Percentiles rank a stretch among this genome's conserved stretches.
Conservation (phyloP, 1,284 basidiomycete genomes). For the Cronartium quercuum region DNA sequence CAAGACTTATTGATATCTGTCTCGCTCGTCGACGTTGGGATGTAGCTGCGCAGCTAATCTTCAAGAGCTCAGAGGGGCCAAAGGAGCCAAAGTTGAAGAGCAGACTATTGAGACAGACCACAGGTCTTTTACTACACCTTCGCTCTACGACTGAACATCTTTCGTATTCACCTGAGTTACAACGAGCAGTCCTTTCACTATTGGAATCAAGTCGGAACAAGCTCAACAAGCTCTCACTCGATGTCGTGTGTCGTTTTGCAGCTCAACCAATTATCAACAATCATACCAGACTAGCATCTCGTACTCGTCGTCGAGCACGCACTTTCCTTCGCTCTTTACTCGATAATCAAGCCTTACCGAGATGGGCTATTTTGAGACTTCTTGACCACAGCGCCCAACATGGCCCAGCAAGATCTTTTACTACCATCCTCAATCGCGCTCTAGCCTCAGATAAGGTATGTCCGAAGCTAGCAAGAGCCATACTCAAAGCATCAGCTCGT, state of each 20-base stretch:
- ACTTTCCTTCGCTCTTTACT: too few species aligned
- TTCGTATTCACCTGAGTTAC: background rate
- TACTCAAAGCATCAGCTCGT: too few species aligned
- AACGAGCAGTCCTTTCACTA: background rate
- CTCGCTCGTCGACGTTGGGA: slow-evolving; percentile 18
- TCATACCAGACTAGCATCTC: background rate
- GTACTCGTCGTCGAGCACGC: too few species aligned
- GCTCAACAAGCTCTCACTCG: slow-evolving; percentile 10
- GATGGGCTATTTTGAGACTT: too few species aligned
- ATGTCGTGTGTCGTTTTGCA: slow-evolving; percentile 24
- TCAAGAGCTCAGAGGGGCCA: background rate
- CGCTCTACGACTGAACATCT: slow-evolving; percentile 6
- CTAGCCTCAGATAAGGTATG: too few species aligned
- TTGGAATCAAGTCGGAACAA: background rate
- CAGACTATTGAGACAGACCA: slow-evolving; percentile 6
- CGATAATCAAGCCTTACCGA: too few species aligned
- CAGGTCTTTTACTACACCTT: slow-evolving; percentile 16
- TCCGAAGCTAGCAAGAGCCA: too few species aligned
- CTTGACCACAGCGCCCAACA: too few species aligned
- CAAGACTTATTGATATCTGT: slow-evolving; percentile 26
- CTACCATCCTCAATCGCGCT: too few species aligned
- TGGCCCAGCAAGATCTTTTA: too few species aligned
- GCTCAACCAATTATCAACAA: background rate
- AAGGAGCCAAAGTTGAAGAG: background rate
- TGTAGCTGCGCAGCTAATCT: slow-evolving; percentile 10